Percentiles rank a stretch among this genome's conserved stretches.
Conservation (phyloP, 129 eudicot species). For the Pittosporum tobira region DNA sequence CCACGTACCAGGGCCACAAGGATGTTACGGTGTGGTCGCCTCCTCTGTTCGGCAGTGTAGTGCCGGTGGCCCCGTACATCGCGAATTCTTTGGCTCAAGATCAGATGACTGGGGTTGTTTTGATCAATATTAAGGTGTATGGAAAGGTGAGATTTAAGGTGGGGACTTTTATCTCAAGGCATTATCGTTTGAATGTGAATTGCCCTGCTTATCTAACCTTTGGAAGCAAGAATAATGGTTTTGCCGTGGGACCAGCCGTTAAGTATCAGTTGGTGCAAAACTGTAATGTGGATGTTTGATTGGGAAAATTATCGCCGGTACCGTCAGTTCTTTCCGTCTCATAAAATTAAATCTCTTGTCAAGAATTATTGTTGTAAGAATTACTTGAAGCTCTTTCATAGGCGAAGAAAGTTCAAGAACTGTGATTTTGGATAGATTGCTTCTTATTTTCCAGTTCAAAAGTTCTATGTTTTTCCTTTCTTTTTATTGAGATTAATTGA, state of each 20-base stretch:
- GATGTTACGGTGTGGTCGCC: conserved; percentile 33
- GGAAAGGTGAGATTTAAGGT: conserved; percentile 33
- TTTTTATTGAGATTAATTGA: too few species aligned
- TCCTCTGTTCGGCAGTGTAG: conserved; percentile 15
- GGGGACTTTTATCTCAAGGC: conserved; percentile 33
- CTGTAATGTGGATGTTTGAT: conserved; percentile 19
- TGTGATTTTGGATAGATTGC: too few species aligned
- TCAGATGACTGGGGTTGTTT: conserved; percentile 23
- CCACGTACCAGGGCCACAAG: conserved; percentile 31
- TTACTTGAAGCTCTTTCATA: background rate
- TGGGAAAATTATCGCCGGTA: background rate
- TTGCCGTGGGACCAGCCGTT: conserved; percentile 6
- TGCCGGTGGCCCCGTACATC: conserved; percentile 31
- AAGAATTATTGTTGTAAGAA: too few species aligned
- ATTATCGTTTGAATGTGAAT: conserved; percentile 24
- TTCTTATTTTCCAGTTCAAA: too few species aligned
- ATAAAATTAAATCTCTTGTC: too few species aligned
- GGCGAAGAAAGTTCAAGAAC: too few species aligned
- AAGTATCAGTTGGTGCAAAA: conserved; percentile 13
- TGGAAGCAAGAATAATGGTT: conserved; percentile 8
- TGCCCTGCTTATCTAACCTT: conserved; percentile 26
- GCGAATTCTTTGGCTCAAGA: conserved; percentile 19
- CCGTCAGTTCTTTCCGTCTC: too few species aligned
- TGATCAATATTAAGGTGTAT: conserved; percentile 17
- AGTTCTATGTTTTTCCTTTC: too few species aligned